Evolutionary conservation across 495 filamentous ascomycete species (phyloP), one percentile per base, ranked within the genome.

Genomic region (Choiromyces venosus): DNA sequence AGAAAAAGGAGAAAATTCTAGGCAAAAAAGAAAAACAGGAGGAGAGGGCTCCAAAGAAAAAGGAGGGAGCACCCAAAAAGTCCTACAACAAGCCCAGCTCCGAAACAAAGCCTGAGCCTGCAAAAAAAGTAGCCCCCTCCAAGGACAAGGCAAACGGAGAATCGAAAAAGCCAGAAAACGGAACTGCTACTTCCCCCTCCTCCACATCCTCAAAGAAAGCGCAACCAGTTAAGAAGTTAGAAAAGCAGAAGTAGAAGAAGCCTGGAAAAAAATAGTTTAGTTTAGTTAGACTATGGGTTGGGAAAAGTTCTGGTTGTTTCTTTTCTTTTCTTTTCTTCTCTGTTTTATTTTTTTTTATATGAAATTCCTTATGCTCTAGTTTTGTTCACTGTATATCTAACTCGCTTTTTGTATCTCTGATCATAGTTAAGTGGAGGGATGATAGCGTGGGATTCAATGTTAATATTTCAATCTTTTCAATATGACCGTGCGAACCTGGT

Each of bases 1-100:
- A 85, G 76, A 85, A 85, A 70, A 82, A 81, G 36, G 85, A 83
- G 78, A 80, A 73, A 68, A 37, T n/a, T 66, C 77, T 78, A 67
- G 82, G 80, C 75, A 72, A 78, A n/a, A 74, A 74, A 40, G 56
- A 65, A 5, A 71, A 74, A 66, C 69, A 79, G 35, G 39, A 73
- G 64, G 42, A 69, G 39, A 37, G 37, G n/a, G 64, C 66, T 5
- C 18, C 65, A 25, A 61, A 72, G 33, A 66, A 71, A 37, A 73
- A 78, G 46, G 56, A 35, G 9, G 40, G 39, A 69, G 72, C 70
- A n/a, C 40, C 68, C 2, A 56, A 65, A 37, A 52, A 68, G 36
- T 37, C 16, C 8, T 14, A 6, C 36, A 65, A 81, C 67, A 76
- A 78, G 65, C 37, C 76, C 35, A 21, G 40, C 29, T 19, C 39